Conservation (phyloP, 176 grass and related monocot genomes). For the Musa itinerans region DNA sequence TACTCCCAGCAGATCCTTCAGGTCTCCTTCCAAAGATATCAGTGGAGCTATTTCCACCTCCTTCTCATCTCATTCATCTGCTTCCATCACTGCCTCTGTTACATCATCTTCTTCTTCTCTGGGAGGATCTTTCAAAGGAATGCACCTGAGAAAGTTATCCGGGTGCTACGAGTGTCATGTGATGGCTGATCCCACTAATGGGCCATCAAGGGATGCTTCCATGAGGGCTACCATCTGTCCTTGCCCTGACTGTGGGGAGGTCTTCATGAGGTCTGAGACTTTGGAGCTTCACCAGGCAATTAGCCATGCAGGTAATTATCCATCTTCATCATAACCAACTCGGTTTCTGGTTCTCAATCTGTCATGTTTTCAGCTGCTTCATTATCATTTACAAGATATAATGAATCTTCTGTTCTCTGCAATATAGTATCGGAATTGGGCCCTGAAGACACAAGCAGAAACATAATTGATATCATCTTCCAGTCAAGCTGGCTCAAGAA, state of each 20-base stretch:
- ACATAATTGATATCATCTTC: conserved; percentile 12
- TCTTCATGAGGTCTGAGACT: conserved; percentile 2
- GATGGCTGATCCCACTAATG: neutral
- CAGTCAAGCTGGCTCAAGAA: neutral
- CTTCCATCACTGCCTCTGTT: conserved; percentile 5
- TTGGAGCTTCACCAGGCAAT: conserved; percentile 23
- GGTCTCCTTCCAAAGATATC: neutral
- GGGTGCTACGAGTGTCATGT: conserved; percentile 17
- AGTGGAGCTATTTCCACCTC: neutral
- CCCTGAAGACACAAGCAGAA: conserved; percentile 9
- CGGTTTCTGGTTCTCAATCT: neutral
- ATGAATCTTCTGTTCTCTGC: neutral
- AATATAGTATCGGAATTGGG: conserved; percentile 6
- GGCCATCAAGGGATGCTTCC: neutral
- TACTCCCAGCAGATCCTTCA: neutral
- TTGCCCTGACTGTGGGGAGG: conserved; percentile 12
- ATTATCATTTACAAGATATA: neutral
- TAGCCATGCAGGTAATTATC: conserved; percentile 10
- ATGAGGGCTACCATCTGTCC: neutral
- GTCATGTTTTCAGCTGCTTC: neutral
- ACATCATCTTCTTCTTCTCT: conserved; percentile 8
- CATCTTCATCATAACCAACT: neutral
- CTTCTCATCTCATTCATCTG: conserved; percentile 2
- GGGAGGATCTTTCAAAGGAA: conserved; percentile 10
- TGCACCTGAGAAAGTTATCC: conserved; percentile 12